Evolutionary conservation across 2,329 filamentous ascomycete species (phyloP).

Genomic region (Hymenoscyphus albidus): DNA sequence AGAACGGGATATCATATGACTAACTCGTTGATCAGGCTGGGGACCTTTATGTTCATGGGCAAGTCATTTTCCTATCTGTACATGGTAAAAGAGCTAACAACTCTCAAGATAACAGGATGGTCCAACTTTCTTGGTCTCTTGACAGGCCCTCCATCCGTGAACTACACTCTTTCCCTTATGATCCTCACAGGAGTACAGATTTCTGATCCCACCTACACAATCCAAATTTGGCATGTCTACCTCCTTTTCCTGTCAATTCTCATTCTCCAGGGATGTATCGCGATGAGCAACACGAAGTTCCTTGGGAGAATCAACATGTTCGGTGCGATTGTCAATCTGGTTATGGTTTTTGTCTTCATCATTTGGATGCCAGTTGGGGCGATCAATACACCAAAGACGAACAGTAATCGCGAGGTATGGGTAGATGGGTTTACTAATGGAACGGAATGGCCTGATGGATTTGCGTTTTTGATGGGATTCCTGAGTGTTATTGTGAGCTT

Average conservation of each 20-base stretch:
- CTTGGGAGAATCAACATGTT: conserved; percentile 15
- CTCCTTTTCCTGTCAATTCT: conserved; percentile 34
- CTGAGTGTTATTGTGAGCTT: conserved; percentile 49
- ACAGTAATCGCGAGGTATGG: conserved; percentile 14
- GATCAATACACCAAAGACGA: conserved; percentile 14
- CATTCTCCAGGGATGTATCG: conserved; percentile 33
- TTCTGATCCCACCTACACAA: conserved; percentile 33
- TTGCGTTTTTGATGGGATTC: conserved; percentile 61
- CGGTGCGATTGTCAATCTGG: conserved; percentile 29
- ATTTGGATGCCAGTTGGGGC: conserved; percentile 25
- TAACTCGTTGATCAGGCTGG: background rate
- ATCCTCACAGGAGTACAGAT: conserved; percentile 36
- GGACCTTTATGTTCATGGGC: conserved; percentile 21
- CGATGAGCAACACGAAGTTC: conserved; percentile 37
- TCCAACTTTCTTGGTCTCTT: conserved; percentile 19
- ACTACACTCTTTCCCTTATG: conserved; percentile 37
- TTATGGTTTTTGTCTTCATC: conserved; percentile 35
- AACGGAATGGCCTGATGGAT: conserved; percentile 55
- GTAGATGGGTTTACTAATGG: conserved; percentile 46
- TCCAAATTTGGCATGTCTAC: conserved; percentile 36
- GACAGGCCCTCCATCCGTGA: conserved; percentile 27
- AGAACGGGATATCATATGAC: background rate
- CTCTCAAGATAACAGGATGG: conserved; percentile 16
- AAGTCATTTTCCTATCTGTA: background rate
- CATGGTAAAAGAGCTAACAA: background rate